These are phyloP conservation scores for Ogataea nitratoaversa DNA, from an alignment of 805 yeast genomes.

Conservation along the genomic window DNA sequence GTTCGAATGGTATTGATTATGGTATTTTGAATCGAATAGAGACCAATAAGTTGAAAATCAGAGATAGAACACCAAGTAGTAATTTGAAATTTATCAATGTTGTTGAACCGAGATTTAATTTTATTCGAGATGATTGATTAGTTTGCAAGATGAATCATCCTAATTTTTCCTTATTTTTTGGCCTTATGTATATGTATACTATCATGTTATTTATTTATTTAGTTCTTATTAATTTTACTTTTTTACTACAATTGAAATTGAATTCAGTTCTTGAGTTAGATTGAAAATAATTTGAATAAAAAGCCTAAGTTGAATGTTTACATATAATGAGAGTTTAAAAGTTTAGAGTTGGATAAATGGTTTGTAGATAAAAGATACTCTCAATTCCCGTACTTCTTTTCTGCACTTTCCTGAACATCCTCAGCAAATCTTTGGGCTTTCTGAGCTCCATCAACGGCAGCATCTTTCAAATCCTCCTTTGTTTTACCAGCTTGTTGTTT, in stretches of 20 bases:
- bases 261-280: no score
- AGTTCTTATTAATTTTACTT: no score
- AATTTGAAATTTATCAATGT: conserved; percentile 47
- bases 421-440: neutral
- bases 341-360: no score
- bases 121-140: conserved; percentile 14
- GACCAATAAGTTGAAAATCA: neutral
- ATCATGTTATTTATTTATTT: no score
- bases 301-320: no score
- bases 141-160: neutral
- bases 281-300: no score
- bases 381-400: neutral
- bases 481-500: neutral
- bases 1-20: conserved; percentile 35
- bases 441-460: neutral
- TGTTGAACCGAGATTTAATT: conserved; percentile 19
- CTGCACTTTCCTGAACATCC: neutral
- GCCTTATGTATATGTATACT: no score
- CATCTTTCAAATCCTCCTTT: neutral
- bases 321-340: no score
- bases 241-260: no score
- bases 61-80: conserved; percentile 70
- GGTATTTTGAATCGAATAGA: conserved; percentile 59
- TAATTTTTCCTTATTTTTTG: no score
- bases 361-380: no score